Evolutionary conservation across 768 basidiomycete genomes (phyloP), one percentile per base, ranked within the genome.

Genomic region (Leccinellum luteum): DNA sequence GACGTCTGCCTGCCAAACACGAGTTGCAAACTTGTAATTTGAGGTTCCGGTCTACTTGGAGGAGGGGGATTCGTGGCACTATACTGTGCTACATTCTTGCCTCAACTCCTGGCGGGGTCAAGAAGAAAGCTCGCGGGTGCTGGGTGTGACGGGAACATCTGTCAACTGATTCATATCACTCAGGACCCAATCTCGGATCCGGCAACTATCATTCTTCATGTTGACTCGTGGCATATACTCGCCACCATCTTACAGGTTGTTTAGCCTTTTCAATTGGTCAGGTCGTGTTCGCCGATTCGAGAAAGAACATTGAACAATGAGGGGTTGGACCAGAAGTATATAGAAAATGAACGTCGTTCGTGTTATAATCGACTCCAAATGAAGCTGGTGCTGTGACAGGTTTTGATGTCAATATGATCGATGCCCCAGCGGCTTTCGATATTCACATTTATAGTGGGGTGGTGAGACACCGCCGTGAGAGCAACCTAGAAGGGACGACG

Each of bases 181-280:
- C 23, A 64, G 64, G 30, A 28, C 30, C 38, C 44, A 43, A 25
- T 54, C 51, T 38, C 35, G 56, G 30, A 44, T 64, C 35, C 51
- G 48, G 25, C 21, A 50, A 7, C 30, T 54, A 7, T 62, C 54
- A 5, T 62, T 59, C 38, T 59, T 64, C 32, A 19, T 61, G 14
- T 34, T 59, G 25, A 57, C 35, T 44, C 55, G 60, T 8, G 60
- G 64, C 28, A 28, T 61, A 47, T 61, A 47, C 58, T 64, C 23
- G 59, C 54, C 25, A 65, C 52, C 30, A 30, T 58, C 32, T 25
- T 57, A 19, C 62, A 61, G 44, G 51, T 57, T 1, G 15, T n/a
- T n/a, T n/a, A n/a, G n/a, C n/a, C n/a, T n/a, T n/a, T n/a, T 25
- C 25, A 25, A 25, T 4, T 25, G 4, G 25, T 25, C 25, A 25